Evolutionary conservation across 2,329 filamentous ascomycete species (phyloP), one percentile per base, ranked within the genome.

Genomic region (Fusarium tuaranense): DNA sequence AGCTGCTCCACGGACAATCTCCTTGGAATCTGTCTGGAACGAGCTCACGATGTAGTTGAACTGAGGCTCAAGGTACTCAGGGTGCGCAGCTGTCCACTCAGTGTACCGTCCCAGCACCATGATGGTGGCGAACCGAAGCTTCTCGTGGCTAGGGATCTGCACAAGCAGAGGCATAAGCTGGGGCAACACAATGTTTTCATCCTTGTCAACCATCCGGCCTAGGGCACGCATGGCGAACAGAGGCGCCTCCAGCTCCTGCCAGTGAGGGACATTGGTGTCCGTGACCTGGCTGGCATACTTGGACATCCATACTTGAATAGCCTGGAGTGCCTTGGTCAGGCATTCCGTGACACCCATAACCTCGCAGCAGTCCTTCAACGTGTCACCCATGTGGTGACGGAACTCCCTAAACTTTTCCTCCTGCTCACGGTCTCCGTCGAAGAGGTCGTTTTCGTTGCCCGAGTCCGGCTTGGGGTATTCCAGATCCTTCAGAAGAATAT

Each of bases 391-490:
- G 63, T 95, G 92, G 81, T 99, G 97, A 75, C 97, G 90, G 87
- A 98, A 99, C 79, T 97, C 95, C 58, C 97, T 92, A 85, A 99
- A 99, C 82, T 97, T 97, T 79, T 99, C 97, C 82, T 99, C 97
- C 70, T 95, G 92, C 81, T 98, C 97, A 46, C 96, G 92, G 81
- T 99, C 97, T 63, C 97, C 97, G 71, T 98, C 96, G 80, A 99
- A 99, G 0, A 98, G 86, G 82, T 99, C 97, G 14, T 88, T 87
- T 76, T 96, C 92, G 75, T 93, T 91, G 16, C 91, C 90, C 65
- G 88, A 88, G 64, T 97, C 94, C 0, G 94, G 91, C 34, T 88
- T 89, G 1, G 97, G 97, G 80, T 94, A 99, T 81, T 97, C 91
- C 44, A 99, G 89, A 79, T 98, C 96, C 75, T 91, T 92, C 68